Conservation (phyloP, 2,329 filamentous ascomycete genomes). For the Fusarium sororula region DNA sequence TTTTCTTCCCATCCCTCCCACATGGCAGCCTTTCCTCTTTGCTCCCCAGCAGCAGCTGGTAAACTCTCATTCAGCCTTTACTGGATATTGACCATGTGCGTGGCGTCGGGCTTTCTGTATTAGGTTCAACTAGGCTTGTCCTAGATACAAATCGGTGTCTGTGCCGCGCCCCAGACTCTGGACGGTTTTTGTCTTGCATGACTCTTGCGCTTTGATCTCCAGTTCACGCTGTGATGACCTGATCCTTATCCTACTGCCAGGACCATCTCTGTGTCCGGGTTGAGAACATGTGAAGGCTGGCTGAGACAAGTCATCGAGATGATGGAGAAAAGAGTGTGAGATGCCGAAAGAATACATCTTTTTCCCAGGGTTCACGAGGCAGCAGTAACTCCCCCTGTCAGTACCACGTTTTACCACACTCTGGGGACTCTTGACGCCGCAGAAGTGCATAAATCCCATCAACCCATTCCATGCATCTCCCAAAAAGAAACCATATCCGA, state of each 20-base stretch:
- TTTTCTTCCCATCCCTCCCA: constrained; percentile 2
- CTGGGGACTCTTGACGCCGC: constrained; percentile 22
- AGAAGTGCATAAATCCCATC: constrained; percentile 10
- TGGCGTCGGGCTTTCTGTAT: constrained; percentile 35
- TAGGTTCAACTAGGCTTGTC: constrained; percentile 36
- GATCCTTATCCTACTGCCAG: neutral
- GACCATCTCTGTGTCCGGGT: neutral
- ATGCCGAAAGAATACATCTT: neutral
- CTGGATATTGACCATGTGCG: constrained; percentile 21
- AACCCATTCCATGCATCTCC: constrained; percentile 3
- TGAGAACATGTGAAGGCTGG: neutral
- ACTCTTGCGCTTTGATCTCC: constrained; percentile 23
- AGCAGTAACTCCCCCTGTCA: constrained; percentile 16
- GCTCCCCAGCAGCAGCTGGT: neutral
- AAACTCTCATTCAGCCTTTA: constrained; percentile 13
- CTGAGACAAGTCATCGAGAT: neutral
- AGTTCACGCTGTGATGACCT: neutral
- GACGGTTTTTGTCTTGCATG: constrained; percentile 23
- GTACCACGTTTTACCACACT: constrained; percentile 28
- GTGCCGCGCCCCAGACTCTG: constrained; percentile 26
- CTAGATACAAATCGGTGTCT: constrained; percentile 32
- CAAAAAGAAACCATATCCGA: neutral
- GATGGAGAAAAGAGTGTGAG: neutral
- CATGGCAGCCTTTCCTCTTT: constrained; percentile 23
- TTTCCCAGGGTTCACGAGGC: constrained; percentile 16